These are phyloP conservation scores for Aspergillus viridinutans DNA, from an alignment of 2,329 filamentous ascomycete species.

Conservation along the genomic window DNA sequence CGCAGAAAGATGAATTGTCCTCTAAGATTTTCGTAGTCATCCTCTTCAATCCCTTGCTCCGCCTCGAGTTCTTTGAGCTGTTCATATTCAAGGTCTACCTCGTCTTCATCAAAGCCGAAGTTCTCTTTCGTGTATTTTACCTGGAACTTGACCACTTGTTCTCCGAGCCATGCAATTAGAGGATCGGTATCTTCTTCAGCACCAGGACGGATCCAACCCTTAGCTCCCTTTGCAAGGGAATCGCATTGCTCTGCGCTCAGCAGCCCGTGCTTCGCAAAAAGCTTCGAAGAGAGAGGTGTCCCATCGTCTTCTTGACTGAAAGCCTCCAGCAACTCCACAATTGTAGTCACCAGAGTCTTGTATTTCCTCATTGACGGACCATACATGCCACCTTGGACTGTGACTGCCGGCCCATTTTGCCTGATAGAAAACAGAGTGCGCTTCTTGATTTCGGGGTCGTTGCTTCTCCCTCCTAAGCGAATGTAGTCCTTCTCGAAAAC, in stretches of 20 bases:
- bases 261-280: constrained; percentile 53
- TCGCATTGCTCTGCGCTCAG: constrained; percentile 61
- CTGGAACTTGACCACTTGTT: constrained; percentile 45
- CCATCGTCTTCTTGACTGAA: constrained; percentile 34
- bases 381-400: constrained; percentile 40
- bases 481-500: constrained; percentile 60
- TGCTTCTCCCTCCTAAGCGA: constrained; percentile 66
- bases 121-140: constrained; percentile 45
- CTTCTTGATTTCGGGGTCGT: constrained; percentile 60
- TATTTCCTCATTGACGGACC: constrained; percentile 40
- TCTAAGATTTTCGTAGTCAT: constrained; percentile 51
- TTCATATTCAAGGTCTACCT: constrained; percentile 59
- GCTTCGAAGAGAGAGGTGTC: constrained; percentile 49
- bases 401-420: constrained; percentile 25
- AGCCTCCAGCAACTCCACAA: constrained; percentile 41
- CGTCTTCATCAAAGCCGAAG: constrained; percentile 54
- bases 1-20: constrained; percentile 44
- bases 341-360: constrained; percentile 39
- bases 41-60: constrained; percentile 51
- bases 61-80: constrained; percentile 59
- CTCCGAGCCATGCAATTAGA: constrained; percentile 56
- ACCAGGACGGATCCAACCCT: constrained; percentile 38
- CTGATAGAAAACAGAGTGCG: constrained; percentile 64
- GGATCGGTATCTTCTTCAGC: constrained; percentile 28
- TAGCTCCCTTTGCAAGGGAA: constrained; percentile 53